A percentile compares a stretch with the other conserved stretches of the same genome.
phyloP scores from a whole-genome alignment of 257 asterid species.

The Plectranthus barbatus region DNA sequence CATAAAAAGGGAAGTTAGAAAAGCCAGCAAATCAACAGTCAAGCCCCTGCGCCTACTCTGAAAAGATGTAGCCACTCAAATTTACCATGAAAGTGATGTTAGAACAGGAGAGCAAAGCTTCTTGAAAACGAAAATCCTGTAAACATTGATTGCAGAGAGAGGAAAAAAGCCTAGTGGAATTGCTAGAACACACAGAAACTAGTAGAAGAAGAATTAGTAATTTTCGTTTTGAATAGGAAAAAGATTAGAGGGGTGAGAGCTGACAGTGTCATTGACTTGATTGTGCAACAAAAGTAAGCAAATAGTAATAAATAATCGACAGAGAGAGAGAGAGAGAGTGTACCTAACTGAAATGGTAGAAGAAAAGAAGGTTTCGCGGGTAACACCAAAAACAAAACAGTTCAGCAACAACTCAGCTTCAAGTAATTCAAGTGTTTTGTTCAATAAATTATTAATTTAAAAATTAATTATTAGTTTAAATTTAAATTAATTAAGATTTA shows the following conservation, averaged over 20 bases:
- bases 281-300: slow-evolving; percentile 9
- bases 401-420: too few species aligned
- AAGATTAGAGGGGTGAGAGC: neutral
- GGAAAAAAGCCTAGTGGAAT: neutral
- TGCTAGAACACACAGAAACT: neutral
- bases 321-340: neutral
- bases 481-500: too few species aligned
- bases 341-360: slow-evolving; percentile 15
- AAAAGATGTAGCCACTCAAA: neutral
- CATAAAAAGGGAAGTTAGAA: neutral
- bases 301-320: neutral
- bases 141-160: slow-evolving; percentile 6
- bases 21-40: neutral
- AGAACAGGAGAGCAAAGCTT: slow-evolving; percentile 16
- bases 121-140: neutral
- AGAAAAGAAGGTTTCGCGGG: slow-evolving; percentile 19
- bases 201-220: slow-evolving; percentile 5
- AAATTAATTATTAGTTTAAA: too few species aligned
- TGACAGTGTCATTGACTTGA: neutral
- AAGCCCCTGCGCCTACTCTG: neutral
- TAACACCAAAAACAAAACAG: neutral
- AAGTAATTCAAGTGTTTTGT: too few species aligned
- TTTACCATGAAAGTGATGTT: slow-evolving; percentile 18
- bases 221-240: neutral
- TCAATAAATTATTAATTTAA: too few species aligned